Conservation (phyloP, 2,329 filamentous ascomycete genomes). For the Cadophora malorum region DNA sequence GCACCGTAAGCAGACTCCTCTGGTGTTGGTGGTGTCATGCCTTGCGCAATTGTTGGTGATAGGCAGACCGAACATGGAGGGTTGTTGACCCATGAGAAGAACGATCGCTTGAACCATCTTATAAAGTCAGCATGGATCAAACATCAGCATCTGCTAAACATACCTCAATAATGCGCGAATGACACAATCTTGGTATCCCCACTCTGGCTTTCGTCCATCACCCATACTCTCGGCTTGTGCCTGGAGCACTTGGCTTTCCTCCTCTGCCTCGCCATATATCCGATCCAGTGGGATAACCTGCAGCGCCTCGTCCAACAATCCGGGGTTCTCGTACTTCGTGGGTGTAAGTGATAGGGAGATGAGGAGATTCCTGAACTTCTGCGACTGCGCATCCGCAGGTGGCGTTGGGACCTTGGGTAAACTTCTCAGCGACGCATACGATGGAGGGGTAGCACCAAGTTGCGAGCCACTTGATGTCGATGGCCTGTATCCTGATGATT, state of each 20-base stretch:
- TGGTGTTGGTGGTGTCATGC: slow-evolving; percentile 82
- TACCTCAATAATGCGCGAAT: slow-evolving; percentile 85
- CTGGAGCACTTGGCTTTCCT: slow-evolving; percentile 86
- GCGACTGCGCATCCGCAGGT: slow-evolving; percentile 72
- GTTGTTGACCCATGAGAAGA: slow-evolving; percentile 98
- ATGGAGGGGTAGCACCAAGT: slow-evolving; percentile 55
- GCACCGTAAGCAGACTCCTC: slow-evolving; percentile 92
- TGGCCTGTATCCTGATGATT: slow-evolving; percentile 50
- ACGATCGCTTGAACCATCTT: slow-evolving; percentile 94
- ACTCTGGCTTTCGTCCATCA: slow-evolving; percentile 79
- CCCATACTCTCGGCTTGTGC: slow-evolving; percentile 90
- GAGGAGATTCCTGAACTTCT: slow-evolving; percentile 82
- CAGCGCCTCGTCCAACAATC: slow-evolving; percentile 89
- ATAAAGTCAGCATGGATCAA: slow-evolving; percentile 24
- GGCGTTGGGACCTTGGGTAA: slow-evolving; percentile 76
- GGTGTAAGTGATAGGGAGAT: slow-evolving; percentile 87
- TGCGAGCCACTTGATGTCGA: slow-evolving; percentile 53
- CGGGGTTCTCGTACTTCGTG: slow-evolving; percentile 94
- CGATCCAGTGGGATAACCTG: slow-evolving; percentile 85
- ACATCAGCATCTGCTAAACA: slow-evolving; percentile 42
- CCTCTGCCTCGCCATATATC: slow-evolving; percentile 92
- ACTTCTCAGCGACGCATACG: slow-evolving; percentile 66
- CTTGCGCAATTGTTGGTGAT: slow-evolving; percentile 81
- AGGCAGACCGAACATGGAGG: slow-evolving; percentile 83
- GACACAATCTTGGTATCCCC: slow-evolving; percentile 98